These are phyloP conservation scores for Phylloporus arenicola DNA, from an alignment of 768 basidiomycete genomes.

Conservation along the genomic window DNA sequence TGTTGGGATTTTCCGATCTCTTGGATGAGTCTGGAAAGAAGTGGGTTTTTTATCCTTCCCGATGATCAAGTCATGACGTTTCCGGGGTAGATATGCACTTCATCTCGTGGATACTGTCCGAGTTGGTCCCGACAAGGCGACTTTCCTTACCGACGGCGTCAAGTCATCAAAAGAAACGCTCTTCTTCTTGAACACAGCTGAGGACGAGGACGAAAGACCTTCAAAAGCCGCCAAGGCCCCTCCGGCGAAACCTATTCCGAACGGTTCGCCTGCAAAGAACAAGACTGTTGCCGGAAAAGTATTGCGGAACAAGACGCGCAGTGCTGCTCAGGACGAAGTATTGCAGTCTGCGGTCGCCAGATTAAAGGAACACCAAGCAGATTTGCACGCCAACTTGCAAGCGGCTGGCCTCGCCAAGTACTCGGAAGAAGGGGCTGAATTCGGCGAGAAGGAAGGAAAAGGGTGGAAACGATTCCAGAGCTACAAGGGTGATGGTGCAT, in stretches of 20 bases:
- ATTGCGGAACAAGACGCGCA: slow-evolving; percentile 84
- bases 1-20: slow-evolving; percentile 79
- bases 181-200: slow-evolving; percentile 71
- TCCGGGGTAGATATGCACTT: slow-evolving; percentile 64
- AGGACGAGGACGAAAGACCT: slow-evolving; percentile 48
- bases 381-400: slow-evolving; percentile 74
- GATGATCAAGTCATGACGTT: neutral
- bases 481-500: slow-evolving; percentile 88
- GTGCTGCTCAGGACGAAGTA: slow-evolving; percentile 80
- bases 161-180: slow-evolving; percentile 83
- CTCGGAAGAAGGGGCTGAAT: slow-evolving; percentile 73
- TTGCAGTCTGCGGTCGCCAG: slow-evolving; percentile 71
- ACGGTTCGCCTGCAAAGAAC: slow-evolving; percentile 65
- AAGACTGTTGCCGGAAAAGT: slow-evolving; percentile 82
- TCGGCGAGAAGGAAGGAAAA: slow-evolving; percentile 81
- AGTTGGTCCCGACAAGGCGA: slow-evolving; percentile 58
- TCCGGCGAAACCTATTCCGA: slow-evolving; percentile 46
- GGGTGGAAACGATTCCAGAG: slow-evolving; percentile 95
- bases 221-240: slow-evolving; percentile 52
- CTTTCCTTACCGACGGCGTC: slow-evolving; percentile 76
- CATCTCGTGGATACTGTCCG: slow-evolving; percentile 87
- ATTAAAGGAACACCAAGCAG: slow-evolving; percentile 82
- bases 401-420: slow-evolving; percentile 76
- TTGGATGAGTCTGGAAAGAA: slow-evolving; percentile 71
- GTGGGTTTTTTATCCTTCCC: slow-evolving; percentile 35